A percentile compares a stretch with the other conserved stretches of the same genome.
Evolutionary conservation across 768 basidiomycete species (phyloP).

Genomic region (Mycena chlorophos): DNA sequence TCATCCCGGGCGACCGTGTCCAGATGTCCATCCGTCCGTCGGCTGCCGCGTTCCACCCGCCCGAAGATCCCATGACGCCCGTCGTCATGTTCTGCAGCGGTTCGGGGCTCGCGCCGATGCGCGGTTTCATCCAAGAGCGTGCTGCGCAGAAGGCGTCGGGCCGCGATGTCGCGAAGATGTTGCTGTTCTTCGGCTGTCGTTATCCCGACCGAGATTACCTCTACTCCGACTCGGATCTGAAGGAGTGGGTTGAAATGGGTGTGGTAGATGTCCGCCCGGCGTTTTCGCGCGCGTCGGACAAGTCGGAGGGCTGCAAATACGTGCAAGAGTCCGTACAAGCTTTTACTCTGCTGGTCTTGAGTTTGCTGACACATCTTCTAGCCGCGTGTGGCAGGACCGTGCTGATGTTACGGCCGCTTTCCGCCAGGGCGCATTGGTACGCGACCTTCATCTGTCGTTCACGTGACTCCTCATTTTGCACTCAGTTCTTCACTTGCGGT

Average conservation of each 20-base stretch:
- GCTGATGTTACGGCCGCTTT: slow-evolving; percentile 35
- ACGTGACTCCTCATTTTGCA: background rate
- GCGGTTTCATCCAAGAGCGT: slow-evolving; percentile 53
- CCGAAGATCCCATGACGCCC: slow-evolving; percentile 36
- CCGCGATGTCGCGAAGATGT: slow-evolving; percentile 38
- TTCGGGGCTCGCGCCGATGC: slow-evolving; percentile 50
- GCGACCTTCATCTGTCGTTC: background rate
- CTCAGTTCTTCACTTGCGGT: slow-evolving; percentile 46
- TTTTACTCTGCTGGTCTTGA: background rate
- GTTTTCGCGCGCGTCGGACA: slow-evolving; percentile 34
- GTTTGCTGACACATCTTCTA: slow-evolving; percentile 12
- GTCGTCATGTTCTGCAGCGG: slow-evolving; percentile 50
- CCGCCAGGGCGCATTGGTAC: slow-evolving; percentile 36
- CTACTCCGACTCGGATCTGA: slow-evolving; percentile 43
- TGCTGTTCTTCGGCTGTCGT: slow-evolving; percentile 52
- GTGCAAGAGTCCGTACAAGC: slow-evolving; percentile 38
- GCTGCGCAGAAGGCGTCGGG: slow-evolving; percentile 46
- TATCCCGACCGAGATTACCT: slow-evolving; percentile 43
- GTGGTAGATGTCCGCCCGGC: slow-evolving; percentile 47
- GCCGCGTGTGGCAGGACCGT: slow-evolving; percentile 46
- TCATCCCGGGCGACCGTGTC: slow-evolving; percentile 42
- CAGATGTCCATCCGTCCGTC: slow-evolving; percentile 45
- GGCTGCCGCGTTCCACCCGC: slow-evolving; percentile 43
- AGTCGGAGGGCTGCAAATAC: slow-evolving; percentile 36
- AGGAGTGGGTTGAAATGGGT: slow-evolving; percentile 42